phyloP scores from a whole-genome alignment of 1,139 yeast genomes.

The Blastobotrys aristatus region DNA sequence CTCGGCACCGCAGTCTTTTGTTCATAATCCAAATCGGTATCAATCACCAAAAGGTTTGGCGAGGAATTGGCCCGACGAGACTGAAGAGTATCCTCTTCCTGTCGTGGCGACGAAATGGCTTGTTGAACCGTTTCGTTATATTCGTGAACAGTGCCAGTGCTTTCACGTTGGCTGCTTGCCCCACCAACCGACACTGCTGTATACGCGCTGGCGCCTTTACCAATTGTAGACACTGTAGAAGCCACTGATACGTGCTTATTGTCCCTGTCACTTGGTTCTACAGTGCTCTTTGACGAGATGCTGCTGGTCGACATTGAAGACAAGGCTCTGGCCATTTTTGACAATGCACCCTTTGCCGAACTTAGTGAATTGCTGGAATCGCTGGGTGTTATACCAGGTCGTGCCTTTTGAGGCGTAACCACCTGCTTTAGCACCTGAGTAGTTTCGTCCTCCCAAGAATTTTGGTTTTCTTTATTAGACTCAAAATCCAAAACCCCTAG shows the following conservation, averaged over 20 bases:
- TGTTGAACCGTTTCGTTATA: background rate
- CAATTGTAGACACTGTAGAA: conserved; percentile 25
- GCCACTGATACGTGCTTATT: conserved; percentile 24
- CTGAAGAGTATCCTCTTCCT: background rate
- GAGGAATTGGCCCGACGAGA: conserved; percentile 1
- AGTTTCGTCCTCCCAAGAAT: conserved; percentile 23
- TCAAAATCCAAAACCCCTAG: conserved; percentile 22
- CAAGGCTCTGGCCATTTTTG: conserved; percentile 21
- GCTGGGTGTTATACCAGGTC: conserved; percentile 7
- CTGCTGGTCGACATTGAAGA: conserved; percentile 20
- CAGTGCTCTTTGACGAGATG: conserved; percentile 22
- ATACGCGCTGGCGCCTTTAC: conserved; percentile 9
- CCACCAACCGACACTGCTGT: conserved; percentile 6
- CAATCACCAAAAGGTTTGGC: background rate
- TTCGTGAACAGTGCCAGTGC: too few relatives aligned
- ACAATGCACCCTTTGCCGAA: conserved; percentile 13
- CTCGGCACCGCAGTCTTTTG: background rate
- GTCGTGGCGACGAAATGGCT: too few relatives aligned
- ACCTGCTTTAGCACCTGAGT: conserved; percentile 21
- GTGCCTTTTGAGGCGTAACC: background rate
- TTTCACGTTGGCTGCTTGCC: conserved; percentile 1
- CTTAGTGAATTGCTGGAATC: conserved; percentile 15
- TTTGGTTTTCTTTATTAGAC: conserved; percentile 18
- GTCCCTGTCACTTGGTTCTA: conserved; percentile 23
- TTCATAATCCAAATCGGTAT: background rate